Conservation (phyloP, 2,329 filamentous ascomycete genomes). For the Cladosporium sp. region DNA sequence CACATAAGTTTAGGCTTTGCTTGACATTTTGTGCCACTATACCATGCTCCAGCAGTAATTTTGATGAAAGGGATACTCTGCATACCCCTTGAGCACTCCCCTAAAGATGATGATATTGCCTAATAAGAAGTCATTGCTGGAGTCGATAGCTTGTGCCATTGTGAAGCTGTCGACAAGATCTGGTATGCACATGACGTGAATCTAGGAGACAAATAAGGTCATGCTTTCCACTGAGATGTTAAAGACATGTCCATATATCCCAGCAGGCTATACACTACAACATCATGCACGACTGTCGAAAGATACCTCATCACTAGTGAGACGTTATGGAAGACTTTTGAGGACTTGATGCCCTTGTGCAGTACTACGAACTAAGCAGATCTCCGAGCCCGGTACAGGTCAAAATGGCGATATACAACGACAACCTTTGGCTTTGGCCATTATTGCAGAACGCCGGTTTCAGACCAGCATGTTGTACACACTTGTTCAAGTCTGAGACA, state of each 20-base stretch:
- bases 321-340: not conserved
- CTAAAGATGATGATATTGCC: not conserved
- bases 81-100: not conserved
- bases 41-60: not conserved
- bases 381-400: not conserved
- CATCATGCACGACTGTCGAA: not conserved
- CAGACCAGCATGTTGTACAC: not conserved
- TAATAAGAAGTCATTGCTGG: too few species aligned
- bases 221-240: not conserved
- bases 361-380: too few species aligned
- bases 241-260: not conserved
- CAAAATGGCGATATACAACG: too few species aligned
- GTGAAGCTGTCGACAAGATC: too few species aligned
- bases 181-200: too few species aligned
- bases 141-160: too few species aligned
- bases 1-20: not conserved
- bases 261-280: not conserved
- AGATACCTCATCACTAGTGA: not conserved
- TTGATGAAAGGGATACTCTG: not conserved
- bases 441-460: not conserved
- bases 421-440: not conserved
- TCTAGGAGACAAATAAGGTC: too few species aligned
- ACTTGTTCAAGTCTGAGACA: not conserved
- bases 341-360: not conserved
- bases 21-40: not conserved